phyloP scores from a whole-genome alignment of 1,139 yeast species.

The Debaryomyces fabryi region DNA sequence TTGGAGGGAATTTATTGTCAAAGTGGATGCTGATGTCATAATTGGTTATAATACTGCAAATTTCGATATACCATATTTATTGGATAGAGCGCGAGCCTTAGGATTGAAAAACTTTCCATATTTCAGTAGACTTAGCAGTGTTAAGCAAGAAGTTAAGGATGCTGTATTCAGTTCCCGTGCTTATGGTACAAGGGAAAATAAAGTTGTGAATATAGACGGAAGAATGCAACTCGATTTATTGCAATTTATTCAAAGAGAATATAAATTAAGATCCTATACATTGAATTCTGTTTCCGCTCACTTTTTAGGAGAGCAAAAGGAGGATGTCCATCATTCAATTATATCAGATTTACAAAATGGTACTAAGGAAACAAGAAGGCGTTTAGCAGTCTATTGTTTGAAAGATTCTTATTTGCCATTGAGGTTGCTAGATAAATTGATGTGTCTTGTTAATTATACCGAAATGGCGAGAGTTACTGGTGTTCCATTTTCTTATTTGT shows the following conservation, averaged over 20 bases:
- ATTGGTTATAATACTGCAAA: slow-evolving; percentile 95
- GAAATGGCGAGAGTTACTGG: slow-evolving; percentile 99
- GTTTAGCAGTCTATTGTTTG: slow-evolving; percentile 95
- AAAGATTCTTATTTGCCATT: slow-evolving; percentile 94
- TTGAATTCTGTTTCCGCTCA: slow-evolving; percentile 95
- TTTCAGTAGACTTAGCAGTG: slow-evolving; percentile 73
- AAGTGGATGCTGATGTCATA: slow-evolving; percentile 92
- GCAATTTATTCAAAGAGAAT: slow-evolving; percentile 92
- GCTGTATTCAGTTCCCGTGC: slow-evolving; percentile 92
- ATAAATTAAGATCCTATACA: slow-evolving; percentile 91
- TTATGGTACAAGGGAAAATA: slow-evolving; percentile 93
- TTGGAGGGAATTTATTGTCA: slow-evolving; percentile 84
- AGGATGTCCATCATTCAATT: slow-evolving; percentile 96
- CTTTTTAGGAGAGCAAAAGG: slow-evolving; percentile 93
- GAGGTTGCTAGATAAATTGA: slow-evolving; percentile 83
- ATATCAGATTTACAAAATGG: slow-evolving; percentile 95
- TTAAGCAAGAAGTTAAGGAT: slow-evolving; percentile 78
- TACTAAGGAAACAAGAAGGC: slow-evolving; percentile 84
- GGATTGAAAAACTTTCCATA: slow-evolving; percentile 72
- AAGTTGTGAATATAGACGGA: slow-evolving; percentile 91
- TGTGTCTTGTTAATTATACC: slow-evolving; percentile 96
- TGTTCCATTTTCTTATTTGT: slow-evolving; percentile 88
- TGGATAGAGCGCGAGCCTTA: slow-evolving; percentile 83
- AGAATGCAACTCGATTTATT: slow-evolving; percentile 92
- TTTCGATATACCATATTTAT: slow-evolving; percentile 90